Evolutionary conservation across 176 grass and related monocot genomes (phyloP).

Genomic region (Aegilops speltoides): DNA sequence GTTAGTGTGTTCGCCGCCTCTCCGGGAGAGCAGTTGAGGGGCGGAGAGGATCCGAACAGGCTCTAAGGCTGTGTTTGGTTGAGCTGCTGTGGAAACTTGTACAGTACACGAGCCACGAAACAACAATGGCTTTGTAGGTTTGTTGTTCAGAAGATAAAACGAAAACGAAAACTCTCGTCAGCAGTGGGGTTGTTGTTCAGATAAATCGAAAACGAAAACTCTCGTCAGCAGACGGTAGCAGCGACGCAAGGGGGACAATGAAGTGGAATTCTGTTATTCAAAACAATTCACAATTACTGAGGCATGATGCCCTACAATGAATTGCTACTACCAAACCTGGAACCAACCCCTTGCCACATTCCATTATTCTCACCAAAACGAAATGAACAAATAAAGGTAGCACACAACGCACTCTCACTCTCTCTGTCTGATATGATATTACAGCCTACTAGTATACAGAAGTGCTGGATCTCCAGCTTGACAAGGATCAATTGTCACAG

Average conservation of each 20-base stretch:
- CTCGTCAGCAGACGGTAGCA: not conserved
- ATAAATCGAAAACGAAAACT: not conserved
- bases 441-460: conserved; percentile 42
- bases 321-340: not conserved
- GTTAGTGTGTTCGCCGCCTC: no score
- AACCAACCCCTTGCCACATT: not conserved
- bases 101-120: not conserved
- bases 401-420: conserved; percentile 1
- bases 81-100: no score
- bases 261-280: not conserved
- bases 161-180: not conserved
- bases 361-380: conserved; percentile 32
- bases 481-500: conserved; percentile 55
- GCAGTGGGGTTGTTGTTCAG: not conserved
- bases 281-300: not conserved
- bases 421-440: conserved; percentile 14
- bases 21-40: no score
- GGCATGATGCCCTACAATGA: not conserved
- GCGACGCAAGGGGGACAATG: not conserved
- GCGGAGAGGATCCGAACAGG: no score
- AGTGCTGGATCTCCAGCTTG: not conserved
- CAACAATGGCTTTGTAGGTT: not conserved
- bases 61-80: no score
- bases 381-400: not conserved
- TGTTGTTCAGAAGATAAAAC: not conserved